Conservation (phyloP, 306 rosid species). For the Vicia villosa region DNA sequence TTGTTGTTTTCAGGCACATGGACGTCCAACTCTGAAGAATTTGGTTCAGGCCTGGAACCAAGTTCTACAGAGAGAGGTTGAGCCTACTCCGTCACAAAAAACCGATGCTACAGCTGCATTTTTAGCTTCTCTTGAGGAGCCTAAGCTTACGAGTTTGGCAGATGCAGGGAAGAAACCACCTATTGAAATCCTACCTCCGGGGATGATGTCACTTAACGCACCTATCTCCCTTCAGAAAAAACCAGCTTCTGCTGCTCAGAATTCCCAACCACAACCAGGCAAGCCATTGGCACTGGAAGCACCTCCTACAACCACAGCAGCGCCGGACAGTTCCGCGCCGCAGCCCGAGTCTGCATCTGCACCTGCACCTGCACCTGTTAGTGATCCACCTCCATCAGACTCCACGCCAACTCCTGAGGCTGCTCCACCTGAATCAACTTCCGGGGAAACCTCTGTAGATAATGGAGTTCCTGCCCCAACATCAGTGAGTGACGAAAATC, state of each 20-base stretch:
- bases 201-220: conserved; percentile 74
- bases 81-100: conserved; percentile 65
- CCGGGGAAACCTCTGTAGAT: conserved; percentile 44
- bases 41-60: conserved; percentile 95
- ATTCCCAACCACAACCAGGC: conserved; percentile 58
- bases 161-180: conserved; percentile 96
- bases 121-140: conserved; percentile 89
- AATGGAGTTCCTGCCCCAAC: conserved; percentile 38
- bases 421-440: conserved; percentile 43
- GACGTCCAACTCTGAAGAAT: conserved; percentile 91
- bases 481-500: conserved; percentile 44
- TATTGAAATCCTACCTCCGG: conserved; percentile 94
- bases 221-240: conserved; percentile 76
- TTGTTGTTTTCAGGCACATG: conserved; percentile 73
- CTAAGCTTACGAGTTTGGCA: conserved; percentile 90
- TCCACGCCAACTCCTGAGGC: conserved; percentile 40
- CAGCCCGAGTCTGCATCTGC: conserved; percentile 46
- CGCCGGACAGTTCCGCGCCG: conserved; percentile 43
- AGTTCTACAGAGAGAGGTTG: conserved; percentile 86
- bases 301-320: conserved; percentile 54
- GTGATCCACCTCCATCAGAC: conserved; percentile 44
- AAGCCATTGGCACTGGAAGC: conserved; percentile 85
- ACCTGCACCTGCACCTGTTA: conserved; percentile 39
- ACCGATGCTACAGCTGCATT: conserved; percentile 92
- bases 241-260: conserved; percentile 61